phyloP scores from a whole-genome alignment of 2,329 filamentous ascomycete genomes.

The Colletotrichum eremochloae region DNA sequence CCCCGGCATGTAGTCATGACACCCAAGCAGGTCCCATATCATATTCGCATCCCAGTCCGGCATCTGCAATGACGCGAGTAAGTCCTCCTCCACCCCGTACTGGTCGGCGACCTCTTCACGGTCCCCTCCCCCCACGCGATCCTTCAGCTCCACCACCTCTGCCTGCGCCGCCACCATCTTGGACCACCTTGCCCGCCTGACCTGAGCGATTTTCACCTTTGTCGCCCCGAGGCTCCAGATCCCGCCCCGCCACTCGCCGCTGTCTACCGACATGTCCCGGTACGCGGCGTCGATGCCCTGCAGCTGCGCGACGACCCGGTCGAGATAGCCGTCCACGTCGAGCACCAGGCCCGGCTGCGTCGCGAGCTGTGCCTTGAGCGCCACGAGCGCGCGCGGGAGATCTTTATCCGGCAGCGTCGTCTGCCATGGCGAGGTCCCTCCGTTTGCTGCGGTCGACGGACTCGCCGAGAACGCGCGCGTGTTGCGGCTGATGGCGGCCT shows the following conservation, averaged over 20 bases:
- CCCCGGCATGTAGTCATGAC: not conserved
- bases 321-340: slow-evolving; percentile 59
- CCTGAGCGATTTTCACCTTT: slow-evolving; percentile 61
- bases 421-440: not conserved
- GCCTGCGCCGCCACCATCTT: slow-evolving; percentile 54
- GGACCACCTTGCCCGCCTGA: slow-evolving; percentile 62
- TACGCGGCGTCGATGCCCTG: slow-evolving; percentile 58
- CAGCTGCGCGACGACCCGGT: slow-evolving; percentile 57
- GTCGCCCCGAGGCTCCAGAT: slow-evolving; percentile 63
- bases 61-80: slow-evolving; percentile 12
- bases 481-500: slow-evolving; percentile 28
- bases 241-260: slow-evolving; percentile 57
- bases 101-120: not conserved
- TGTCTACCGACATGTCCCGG: slow-evolving; percentile 49
- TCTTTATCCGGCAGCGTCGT: slow-evolving; percentile 33
- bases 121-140: not conserved
- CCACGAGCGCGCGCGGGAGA: slow-evolving; percentile 56
- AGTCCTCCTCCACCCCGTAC: slow-evolving; percentile 20
- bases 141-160: not conserved
- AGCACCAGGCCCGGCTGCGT: slow-evolving; percentile 60
- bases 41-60: slow-evolving; percentile 8
- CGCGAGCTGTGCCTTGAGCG: slow-evolving; percentile 57
- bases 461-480: slow-evolving; percentile 4
- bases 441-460: not conserved
- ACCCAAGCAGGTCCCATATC: not conserved